A percentile compares a stretch with the other conserved stretches of the same genome.
Evolutionary conservation across 177 flowering plant genomes (phyloP).

Genomic region (Vitis hybrid): DNA sequence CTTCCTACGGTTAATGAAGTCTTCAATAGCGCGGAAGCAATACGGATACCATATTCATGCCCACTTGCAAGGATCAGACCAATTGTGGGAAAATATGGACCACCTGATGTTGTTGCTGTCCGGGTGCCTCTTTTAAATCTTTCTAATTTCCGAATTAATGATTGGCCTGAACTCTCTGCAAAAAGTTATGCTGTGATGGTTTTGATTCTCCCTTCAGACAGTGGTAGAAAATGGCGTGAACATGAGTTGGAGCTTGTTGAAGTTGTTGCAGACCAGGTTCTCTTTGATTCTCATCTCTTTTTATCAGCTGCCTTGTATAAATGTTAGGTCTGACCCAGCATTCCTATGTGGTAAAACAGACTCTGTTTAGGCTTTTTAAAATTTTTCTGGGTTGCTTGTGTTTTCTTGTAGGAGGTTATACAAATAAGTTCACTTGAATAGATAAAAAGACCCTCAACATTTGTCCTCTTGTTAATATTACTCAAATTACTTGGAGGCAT

Average conservation of each 20-base stretch:
- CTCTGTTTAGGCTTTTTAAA: no score
- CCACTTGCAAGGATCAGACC: constrained; percentile 42
- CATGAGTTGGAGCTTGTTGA: constrained; percentile 59
- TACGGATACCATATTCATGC: constrained; percentile 39
- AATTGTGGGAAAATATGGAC: constrained; percentile 30
- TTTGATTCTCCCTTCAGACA: constrained; percentile 40
- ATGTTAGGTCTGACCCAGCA: no score
- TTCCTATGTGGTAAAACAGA: no score
- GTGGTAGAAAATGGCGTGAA: constrained; percentile 41
- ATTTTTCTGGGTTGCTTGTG: no score
- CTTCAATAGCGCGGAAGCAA: constrained; percentile 35
- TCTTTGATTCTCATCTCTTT: background rate
- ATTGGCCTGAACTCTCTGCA: constrained; percentile 43
- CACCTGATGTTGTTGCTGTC: constrained; percentile 52
- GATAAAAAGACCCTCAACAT: no score
- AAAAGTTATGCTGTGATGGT: constrained; percentile 52
- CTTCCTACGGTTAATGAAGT: constrained; percentile 38
- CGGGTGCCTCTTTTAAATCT: constrained; percentile 54
- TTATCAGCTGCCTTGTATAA: no score
- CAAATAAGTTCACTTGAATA: no score
- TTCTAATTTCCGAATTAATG: constrained; percentile 45
- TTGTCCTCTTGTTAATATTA: no score
- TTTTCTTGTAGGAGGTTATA: no score
- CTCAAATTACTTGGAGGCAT: no score
- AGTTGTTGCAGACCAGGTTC: constrained; percentile 61